Evolutionary conservation across 140 eudicot species (phyloP).

Genomic region (Anethum foeniculum): DNA sequence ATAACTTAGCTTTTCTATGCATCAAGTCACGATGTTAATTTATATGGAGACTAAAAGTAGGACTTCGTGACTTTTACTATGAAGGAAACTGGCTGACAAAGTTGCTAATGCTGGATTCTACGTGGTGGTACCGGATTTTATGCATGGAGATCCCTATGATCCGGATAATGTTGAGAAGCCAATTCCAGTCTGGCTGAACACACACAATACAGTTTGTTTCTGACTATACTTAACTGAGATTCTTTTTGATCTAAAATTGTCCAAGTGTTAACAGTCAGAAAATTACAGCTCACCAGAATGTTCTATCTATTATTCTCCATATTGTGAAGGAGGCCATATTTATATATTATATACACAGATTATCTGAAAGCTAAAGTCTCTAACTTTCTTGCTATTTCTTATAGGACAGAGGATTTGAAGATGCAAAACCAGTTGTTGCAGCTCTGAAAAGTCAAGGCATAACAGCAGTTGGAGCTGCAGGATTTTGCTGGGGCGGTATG

Average conservation of each 20-base stretch:
- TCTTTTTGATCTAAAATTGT: not conserved
- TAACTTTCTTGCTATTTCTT: not conserved
- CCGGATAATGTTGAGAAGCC: slow-evolving; percentile 18
- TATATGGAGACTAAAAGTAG: not conserved
- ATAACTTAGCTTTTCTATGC: not conserved
- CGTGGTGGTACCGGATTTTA: slow-evolving; percentile 48
- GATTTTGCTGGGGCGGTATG: slow-evolving; percentile 88
- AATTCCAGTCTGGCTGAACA: slow-evolving; percentile 17
- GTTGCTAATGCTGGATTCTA: slow-evolving; percentile 45
- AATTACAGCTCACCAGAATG: not conserved
- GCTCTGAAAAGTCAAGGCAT: slow-evolving; percentile 64
- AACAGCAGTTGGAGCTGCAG: slow-evolving; percentile 63
- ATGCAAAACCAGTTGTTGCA: slow-evolving; percentile 44
- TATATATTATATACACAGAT: not conserved
- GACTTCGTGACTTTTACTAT: not conserved
- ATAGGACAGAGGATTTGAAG: slow-evolving; percentile 33
- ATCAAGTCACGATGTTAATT: not conserved
- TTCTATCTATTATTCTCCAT: not conserved
- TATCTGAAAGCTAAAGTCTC: not conserved
- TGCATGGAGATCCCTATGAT: slow-evolving; percentile 38
- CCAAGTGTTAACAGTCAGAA: not conserved
- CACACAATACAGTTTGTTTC: slow-evolving; percentile 5
- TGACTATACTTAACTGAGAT: not conserved
- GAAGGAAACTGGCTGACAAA: slow-evolving; percentile 42
- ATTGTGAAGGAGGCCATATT: not conserved